Evolutionary conservation across 1,284 basidiomycete species (phyloP).

Genomic region (Coniferiporia sulphurascens): DNA sequence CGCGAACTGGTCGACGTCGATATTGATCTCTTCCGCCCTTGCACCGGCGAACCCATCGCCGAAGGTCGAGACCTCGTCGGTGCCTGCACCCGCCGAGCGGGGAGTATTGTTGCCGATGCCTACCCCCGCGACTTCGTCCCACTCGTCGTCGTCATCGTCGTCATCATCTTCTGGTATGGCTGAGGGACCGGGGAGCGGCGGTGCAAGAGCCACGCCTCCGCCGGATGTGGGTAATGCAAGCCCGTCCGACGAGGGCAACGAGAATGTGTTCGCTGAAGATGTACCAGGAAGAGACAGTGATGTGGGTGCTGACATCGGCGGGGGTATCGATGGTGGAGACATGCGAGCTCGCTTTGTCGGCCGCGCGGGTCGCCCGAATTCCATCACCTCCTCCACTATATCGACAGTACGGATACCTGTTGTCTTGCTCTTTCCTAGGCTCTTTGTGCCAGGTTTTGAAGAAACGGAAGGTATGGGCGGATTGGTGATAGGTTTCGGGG

Average conservation of each 20-base stretch:
- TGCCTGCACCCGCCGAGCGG: conserved; percentile 26
- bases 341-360: conserved; percentile 36
- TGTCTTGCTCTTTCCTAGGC: conserved; percentile 22
- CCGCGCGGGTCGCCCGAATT: conserved; percentile 33
- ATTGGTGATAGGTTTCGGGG: conserved; percentile 20
- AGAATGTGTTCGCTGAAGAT: conserved; percentile 25
- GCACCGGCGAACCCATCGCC: conserved; percentile 26
- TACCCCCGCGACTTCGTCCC: conserved; percentile 39
- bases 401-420: conserved; percentile 28
- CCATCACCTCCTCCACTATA: conserved; percentile 37
- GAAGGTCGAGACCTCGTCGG: conserved; percentile 20
- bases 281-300: conserved; percentile 31
- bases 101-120: conserved; percentile 16
- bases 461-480: conserved; percentile 20
- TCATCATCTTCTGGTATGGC: conserved; percentile 28
- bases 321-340: conserved; percentile 36
- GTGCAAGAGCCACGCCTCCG: conserved; percentile 20
- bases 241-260: conserved; percentile 23
- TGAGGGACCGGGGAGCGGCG: conserved; percentile 15
- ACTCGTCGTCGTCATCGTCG: conserved; percentile 44
- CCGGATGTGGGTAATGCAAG: conserved; percentile 25
- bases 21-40: conserved; percentile 26
- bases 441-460: conserved; percentile 24
- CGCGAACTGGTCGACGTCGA: conserved; percentile 33
- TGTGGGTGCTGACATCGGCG: conserved; percentile 41